Evolutionary conservation across 2,329 filamentous ascomycete species (phyloP), one percentile per base, ranked within the genome.

Genomic region (Venturia pyrina): DNA sequence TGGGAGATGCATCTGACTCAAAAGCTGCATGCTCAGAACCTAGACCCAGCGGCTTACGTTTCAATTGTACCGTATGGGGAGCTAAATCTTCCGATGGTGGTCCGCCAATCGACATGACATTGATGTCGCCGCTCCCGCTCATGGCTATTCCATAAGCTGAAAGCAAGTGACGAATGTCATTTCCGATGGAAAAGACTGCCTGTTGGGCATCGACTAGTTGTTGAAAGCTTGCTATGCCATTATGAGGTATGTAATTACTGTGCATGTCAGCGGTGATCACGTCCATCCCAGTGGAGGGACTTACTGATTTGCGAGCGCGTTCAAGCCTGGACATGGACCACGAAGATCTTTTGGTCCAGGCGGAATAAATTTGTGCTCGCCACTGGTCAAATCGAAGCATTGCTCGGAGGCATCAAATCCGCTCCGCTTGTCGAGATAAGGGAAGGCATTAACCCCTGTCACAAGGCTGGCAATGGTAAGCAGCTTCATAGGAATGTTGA

Each of bases 11-110:
- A 63, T 77, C 75, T 40, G 68, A 62, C 67, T 77, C 75, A 66
- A 75, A 77, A 65, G 75, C 73, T 69, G 71, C 71, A 68, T 76
- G 75, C 34, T 70, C 70, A 13, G 68, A 68, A 40, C 66, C 67
- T 61, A 73, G 67, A 19, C 73, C 74, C 60, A 70, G 67, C 19
- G 72, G 71, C 41, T 61, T 67, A 64, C 70, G 70, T 21, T 73
- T 67, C 41, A 72, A 61, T n/a, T 41, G 21, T 43, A 44, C 60
- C 15, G 17, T 44, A 32, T 21, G 44, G 17, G 37, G 60, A 43
- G 60, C 60, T 15, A 43, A 40, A 28, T 62, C 60, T 10, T 40
- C 40, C 34, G 43, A 44, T 15, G 28, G 48, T 21, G 61, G 62
- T 28, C 62, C 62, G 5, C 62, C 62, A 53, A 64, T 64, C 2